A percentile compares a stretch with the other conserved stretches of the same genome.
Conservation (phyloP, 139 green algal species). For the Diplosphaera chodatii region DNA sequence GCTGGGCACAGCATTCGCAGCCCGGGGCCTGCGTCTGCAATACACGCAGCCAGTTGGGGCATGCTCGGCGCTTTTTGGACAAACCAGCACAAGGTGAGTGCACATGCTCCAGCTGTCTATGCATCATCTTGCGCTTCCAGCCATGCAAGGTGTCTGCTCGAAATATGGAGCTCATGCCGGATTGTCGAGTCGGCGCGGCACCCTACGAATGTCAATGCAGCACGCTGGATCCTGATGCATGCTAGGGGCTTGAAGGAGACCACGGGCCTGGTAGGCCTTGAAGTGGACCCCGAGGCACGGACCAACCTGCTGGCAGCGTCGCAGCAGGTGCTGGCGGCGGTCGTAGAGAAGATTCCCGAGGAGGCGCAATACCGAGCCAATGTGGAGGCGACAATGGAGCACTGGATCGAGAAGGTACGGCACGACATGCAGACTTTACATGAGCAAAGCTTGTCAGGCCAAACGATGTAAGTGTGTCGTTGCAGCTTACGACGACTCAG, state of each 20-base stretch:
- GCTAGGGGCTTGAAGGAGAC: conserved; percentile 32
- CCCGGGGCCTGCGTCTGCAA: neutral
- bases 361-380: conserved; percentile 27
- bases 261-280: conserved; percentile 47
- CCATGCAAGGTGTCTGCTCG: too few relatives aligned
- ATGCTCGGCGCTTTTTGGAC: neutral
- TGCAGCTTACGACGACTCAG: too few relatives aligned
- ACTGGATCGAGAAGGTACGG: conserved; percentile 21
- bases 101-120: too few relatives aligned
- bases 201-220: too few relatives aligned
- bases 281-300: conserved; percentile 27
- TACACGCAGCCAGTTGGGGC: neutral
- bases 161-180: too few relatives aligned
- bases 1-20: neutral
- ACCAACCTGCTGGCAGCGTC: conserved; percentile 16
- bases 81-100: neutral
- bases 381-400: conserved; percentile 32
- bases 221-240: too few relatives aligned
- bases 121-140: too few relatives aligned
- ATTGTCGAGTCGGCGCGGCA: too few relatives aligned
- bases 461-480: too few relatives aligned
- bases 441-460: too few relatives aligned
- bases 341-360: conserved; percentile 29
- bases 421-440: too few relatives aligned
- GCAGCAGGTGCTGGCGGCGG: conserved; percentile 24